Evolutionary conservation across 306 rosid genomes (phyloP).

Genomic region (Macrotyloma uniflorum): DNA sequence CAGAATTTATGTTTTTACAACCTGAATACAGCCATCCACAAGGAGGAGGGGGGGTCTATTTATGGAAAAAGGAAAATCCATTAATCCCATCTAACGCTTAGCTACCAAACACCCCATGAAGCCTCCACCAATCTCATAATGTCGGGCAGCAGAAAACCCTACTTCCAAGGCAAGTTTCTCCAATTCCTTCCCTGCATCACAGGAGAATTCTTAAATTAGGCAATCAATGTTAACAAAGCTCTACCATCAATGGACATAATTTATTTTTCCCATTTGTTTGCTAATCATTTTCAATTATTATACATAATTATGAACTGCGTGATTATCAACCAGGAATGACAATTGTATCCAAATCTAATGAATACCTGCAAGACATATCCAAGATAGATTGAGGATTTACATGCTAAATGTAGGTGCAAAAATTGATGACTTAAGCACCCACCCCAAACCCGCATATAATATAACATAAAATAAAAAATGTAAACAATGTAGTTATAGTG

Average conservation of each 20-base stretch:
- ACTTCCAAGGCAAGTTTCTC: constrained; percentile 80
- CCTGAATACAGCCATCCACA: constrained; percentile 10
- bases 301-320: background rate
- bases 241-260: constrained; percentile 16
- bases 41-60: background rate
- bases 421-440: background rate
- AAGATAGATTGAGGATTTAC: background rate
- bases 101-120: constrained; percentile 93
- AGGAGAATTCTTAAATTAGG: constrained; percentile 31
- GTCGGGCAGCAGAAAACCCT: constrained; percentile 73
- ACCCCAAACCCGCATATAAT: too few species aligned
- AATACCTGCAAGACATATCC: background rate
- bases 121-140: constrained; percentile 87
- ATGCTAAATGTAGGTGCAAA: background rate
- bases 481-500: too few species aligned
- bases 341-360: background rate
- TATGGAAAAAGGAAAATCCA: constrained; percentile 7
- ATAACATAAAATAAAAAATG: too few species aligned
- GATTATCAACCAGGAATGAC: background rate
- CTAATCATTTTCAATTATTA: background rate
- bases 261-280: background rate
- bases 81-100: constrained; percentile 44
- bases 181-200: constrained; percentile 74
- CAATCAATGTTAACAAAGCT: constrained; percentile 22
- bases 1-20: constrained; percentile 6